These are phyloP conservation scores for Erysiphe neolycopersici DNA, from an alignment of 2,329 filamentous ascomycete genomes.

Conservation along the genomic window DNA sequence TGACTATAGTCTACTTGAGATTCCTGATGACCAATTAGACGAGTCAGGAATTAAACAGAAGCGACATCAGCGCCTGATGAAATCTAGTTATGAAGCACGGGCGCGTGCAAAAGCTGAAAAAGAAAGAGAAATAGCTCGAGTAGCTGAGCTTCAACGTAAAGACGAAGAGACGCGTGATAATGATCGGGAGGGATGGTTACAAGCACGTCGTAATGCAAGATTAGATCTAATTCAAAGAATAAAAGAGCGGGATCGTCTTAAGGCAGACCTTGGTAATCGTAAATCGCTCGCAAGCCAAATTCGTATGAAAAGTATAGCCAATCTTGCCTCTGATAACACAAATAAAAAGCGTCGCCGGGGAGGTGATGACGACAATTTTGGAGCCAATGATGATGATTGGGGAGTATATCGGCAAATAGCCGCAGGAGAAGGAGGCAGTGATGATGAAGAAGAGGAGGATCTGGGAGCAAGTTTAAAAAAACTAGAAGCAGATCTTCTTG, in stretches of 20 bases:
- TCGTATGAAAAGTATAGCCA: constrained; percentile 94
- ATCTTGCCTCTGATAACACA: constrained; percentile 73
- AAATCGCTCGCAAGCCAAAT: constrained; percentile 92
- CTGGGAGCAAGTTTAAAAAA: constrained; percentile 43
- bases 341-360: constrained; percentile 62
- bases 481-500: constrained; percentile 62
- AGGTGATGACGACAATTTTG: constrained; percentile 86
- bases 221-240: constrained; percentile 49
- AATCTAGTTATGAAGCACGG: constrained; percentile 80
- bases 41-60: constrained; percentile 82
- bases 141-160: constrained; percentile 56
- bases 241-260: constrained; percentile 78
- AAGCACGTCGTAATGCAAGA: constrained; percentile 53
- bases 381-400: constrained; percentile 94
- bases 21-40: constrained; percentile 78
- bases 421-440: constrained; percentile 44
- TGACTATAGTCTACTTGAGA: constrained; percentile 66
- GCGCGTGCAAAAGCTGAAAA: constrained; percentile 91
- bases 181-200: constrained; percentile 66
- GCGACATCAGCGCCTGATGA: constrained; percentile 72
- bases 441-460: constrained; percentile 83
- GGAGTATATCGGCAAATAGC: constrained; percentile 85
- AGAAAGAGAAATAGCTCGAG: constrained; percentile 64
- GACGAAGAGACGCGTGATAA: constrained; percentile 66
- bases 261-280: constrained; percentile 82